Conservation (phyloP, 2,329 filamentous ascomycete genomes). For the Paraphaeosphaeria minitans region DNA sequence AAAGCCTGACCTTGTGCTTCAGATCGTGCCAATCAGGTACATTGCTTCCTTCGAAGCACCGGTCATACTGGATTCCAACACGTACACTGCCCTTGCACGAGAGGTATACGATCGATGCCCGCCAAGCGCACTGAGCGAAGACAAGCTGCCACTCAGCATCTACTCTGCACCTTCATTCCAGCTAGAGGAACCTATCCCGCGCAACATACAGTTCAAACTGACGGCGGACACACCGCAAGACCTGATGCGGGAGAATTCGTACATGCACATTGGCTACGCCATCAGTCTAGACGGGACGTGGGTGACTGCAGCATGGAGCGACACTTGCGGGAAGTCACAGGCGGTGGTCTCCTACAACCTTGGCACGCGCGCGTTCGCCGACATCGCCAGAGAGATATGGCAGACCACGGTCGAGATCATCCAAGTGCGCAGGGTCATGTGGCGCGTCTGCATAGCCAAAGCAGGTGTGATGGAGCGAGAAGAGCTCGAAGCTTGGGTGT, state of each 20-base stretch:
- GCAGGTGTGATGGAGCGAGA: conserved; percentile 69
- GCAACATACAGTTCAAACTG: conserved; percentile 76
- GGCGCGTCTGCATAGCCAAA: conserved; percentile 78
- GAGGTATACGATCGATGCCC: conserved; percentile 80
- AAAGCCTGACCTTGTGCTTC: conserved; percentile 70
- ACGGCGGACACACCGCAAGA: conserved; percentile 70
- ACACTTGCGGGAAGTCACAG: conserved; percentile 75
- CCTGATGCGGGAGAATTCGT: conserved; percentile 76
- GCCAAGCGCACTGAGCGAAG: conserved; percentile 45
- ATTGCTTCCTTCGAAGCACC: conserved; percentile 68
- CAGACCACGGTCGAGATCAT: conserved; percentile 76
- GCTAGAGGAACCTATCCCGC: conserved; percentile 71
- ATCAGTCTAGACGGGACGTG: conserved; percentile 76
- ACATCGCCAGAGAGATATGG: conserved; percentile 79
- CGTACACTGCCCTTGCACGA: conserved; percentile 68
- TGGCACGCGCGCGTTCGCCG: conserved; percentile 63
- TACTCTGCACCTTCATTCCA: conserved; percentile 72
- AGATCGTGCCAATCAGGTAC: conserved; percentile 73
- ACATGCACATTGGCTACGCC: conserved; percentile 80
- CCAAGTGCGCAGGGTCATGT: conserved; percentile 71
- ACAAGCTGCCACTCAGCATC: conserved; percentile 54
- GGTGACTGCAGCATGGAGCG: conserved; percentile 81
- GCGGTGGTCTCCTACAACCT: conserved; percentile 76
- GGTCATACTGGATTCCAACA: conserved; percentile 64
- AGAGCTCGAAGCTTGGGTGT: conserved; percentile 60